Conservation (phyloP, 768 basidiomycete species). For the Panaeolus cyanescens region DNA sequence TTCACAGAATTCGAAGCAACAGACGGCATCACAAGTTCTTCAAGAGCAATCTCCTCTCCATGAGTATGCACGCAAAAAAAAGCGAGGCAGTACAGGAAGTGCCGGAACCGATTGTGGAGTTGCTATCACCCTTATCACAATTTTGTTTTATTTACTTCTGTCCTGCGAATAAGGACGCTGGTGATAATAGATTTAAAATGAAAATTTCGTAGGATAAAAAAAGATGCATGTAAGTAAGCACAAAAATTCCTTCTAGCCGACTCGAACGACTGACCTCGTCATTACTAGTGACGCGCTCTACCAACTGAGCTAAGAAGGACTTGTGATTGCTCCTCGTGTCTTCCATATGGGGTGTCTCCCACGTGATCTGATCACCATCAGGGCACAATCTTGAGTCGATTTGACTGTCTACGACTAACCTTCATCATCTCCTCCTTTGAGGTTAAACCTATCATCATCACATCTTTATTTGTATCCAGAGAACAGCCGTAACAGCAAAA, state of each 20-base stretch:
- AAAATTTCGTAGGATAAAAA: neutral
- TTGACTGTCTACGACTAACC: neutral
- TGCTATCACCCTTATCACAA: too few species aligned
- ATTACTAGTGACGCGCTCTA: constrained; percentile 53
- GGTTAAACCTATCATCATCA: neutral
- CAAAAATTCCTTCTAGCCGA: constrained; percentile 31
- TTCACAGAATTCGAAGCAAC: too few species aligned
- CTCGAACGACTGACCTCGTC: constrained; percentile 37
- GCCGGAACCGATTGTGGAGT: too few species aligned
- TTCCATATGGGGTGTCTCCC: neutral
- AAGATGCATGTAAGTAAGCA: too few species aligned
- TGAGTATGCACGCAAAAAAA: too few species aligned
- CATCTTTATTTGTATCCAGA: neutral
- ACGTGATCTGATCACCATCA: neutral
- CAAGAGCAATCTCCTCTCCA: too few species aligned
- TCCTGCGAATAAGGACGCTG: too few species aligned
- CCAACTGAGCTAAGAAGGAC: constrained; percentile 53
- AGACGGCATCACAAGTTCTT: too few species aligned
- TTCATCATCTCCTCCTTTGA: neutral
- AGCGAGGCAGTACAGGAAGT: too few species aligned
- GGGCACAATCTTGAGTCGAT: constrained; percentile 3
- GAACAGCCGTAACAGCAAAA: constrained; percentile 22
- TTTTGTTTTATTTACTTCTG: too few species aligned
- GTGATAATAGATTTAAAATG: too few species aligned
- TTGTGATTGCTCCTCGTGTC: neutral